Percentiles rank a stretch among this genome's conserved stretches.
phyloP scores from a whole-genome alignment of 164 flowering plant genomes.

The Umbellularia californica region DNA sequence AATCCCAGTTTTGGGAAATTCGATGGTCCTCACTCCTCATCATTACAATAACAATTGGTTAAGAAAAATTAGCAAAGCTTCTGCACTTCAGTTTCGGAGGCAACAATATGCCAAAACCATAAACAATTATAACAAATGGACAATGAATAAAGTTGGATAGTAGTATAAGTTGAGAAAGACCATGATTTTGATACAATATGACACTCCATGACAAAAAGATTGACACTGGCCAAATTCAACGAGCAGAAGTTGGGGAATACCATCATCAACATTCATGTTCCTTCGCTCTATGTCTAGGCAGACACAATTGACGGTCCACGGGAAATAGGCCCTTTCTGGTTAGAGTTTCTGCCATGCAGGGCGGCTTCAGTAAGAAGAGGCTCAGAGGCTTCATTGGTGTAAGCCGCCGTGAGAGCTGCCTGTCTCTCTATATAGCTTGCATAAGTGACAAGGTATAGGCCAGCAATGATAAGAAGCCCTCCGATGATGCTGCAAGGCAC shows the following conservation, averaged over 20 bases:
- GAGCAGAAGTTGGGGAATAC: neutral
- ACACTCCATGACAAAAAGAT: no score
- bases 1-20: no score
- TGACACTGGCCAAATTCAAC: no score
- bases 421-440: slow-evolving; percentile 68
- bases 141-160: no score
- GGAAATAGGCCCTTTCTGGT: slow-evolving; percentile 45
- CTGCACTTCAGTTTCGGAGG: no score
- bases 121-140: no score
- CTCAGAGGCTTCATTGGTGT: slow-evolving; percentile 33
- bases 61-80: no score
- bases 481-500: slow-evolving; percentile 60
- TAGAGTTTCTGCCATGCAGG: slow-evolving; percentile 24
- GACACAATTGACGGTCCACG: slow-evolving; percentile 23
- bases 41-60: no score
- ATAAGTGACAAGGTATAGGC: slow-evolving; percentile 97
- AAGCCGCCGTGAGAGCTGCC: slow-evolving; percentile 24
- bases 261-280: neutral
- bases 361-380: slow-evolving; percentile 47
- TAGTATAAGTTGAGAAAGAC: no score
- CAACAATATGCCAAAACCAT: no score
- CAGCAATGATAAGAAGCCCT: slow-evolving; percentile 71
- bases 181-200: no score
- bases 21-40: no score
- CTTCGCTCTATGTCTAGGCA: neutral